Evolutionary conservation across 1,139 yeast species (phyloP), one percentile per base, ranked within the genome.

Genomic region (Nakaseomyces delphensis): DNA sequence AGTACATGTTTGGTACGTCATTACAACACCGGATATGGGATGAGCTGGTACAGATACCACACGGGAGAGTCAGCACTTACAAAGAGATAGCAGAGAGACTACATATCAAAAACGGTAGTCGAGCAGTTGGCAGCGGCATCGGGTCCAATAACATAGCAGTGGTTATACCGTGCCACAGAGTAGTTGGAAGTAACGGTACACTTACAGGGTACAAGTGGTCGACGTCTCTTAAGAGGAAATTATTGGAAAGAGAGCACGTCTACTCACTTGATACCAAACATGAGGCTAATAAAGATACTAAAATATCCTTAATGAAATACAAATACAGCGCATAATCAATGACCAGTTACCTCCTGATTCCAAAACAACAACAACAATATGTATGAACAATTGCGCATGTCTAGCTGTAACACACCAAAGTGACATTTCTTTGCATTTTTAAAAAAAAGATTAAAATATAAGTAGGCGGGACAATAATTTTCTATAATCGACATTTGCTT

Each of bases 51-150:
- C 45, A 44, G 20, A 45, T 56, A 1, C 45, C 47, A 15, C 37
- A 43, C 29, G 60, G 60, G 1, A 33, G 44, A 13, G 48, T 53
- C 2, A 40, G 41, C 3, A 53, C 52, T 14, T 57, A 57, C 41
- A 43, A 48, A 8, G 46, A 46, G n/a, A 37, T 57, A 19, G 60
- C 60, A 2, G 35, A 35, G 5, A 42, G 41, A 14, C 30, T 56
- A 8, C 55, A 56, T 2, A 41, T 42, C 2, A 53, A 54, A 8
- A 48, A 46, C 3, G 51, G 54, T 7, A 45, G 44, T 16, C 45
- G 63, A 32, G 61, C 62, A 10, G 56, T 59, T 10, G 62, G 58
- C 2, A 46, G 48, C 10, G 60, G 60, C 1, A 50, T 57, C 21
- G 55, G 55, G 4, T 45, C 49, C 19, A 57, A 59, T 42, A 52